Conservation (phyloP, 2,329 filamentous ascomycete species). For the Dactylellina parvicollis region DNA sequence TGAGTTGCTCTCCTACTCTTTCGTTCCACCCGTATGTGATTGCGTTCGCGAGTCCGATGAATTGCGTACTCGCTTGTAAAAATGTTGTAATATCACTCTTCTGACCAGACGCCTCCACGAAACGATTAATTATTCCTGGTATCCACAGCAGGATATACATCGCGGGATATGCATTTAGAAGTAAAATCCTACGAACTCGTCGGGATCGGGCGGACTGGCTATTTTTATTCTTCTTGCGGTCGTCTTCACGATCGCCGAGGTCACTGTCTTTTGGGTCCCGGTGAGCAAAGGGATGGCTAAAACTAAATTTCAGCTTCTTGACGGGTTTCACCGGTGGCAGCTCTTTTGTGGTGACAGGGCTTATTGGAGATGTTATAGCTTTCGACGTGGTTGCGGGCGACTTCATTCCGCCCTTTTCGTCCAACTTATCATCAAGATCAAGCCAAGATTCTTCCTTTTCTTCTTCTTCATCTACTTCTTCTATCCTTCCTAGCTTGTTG, state of each 20-base stretch:
- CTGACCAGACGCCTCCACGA: conserved; percentile 58
- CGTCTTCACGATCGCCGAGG: conserved; percentile 13
- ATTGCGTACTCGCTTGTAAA: conserved; percentile 61
- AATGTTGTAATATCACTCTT: conserved; percentile 56
- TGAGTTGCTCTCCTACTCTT: conserved; percentile 53
- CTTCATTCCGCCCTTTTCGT: neutral
- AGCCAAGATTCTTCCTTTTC: neutral
- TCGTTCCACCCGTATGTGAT: conserved; percentile 62
- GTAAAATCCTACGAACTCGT: conserved; percentile 58
- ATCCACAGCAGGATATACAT: conserved; percentile 62
- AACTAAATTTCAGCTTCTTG: conserved; percentile 11
- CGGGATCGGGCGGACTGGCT: conserved; percentile 15
- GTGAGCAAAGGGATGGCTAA: conserved; percentile 35
- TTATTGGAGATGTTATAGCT: neutral
- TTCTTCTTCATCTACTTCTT: neutral
- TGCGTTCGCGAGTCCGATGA: conserved; percentile 62
- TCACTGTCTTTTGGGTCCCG: conserved; percentile 14
- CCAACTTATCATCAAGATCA: neutral
- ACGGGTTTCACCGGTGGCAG: neutral
- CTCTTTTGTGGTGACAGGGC: neutral
- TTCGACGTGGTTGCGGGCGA: neutral
- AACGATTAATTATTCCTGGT: conserved; percentile 61
- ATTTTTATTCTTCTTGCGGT: conserved; percentile 19
- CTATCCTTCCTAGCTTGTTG: neutral
- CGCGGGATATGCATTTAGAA: conserved; percentile 62